Evolutionary conservation across 2,329 filamentous ascomycete species (phyloP), one percentile per base, ranked within the genome.

Genomic region (Nemania sp.): DNA sequence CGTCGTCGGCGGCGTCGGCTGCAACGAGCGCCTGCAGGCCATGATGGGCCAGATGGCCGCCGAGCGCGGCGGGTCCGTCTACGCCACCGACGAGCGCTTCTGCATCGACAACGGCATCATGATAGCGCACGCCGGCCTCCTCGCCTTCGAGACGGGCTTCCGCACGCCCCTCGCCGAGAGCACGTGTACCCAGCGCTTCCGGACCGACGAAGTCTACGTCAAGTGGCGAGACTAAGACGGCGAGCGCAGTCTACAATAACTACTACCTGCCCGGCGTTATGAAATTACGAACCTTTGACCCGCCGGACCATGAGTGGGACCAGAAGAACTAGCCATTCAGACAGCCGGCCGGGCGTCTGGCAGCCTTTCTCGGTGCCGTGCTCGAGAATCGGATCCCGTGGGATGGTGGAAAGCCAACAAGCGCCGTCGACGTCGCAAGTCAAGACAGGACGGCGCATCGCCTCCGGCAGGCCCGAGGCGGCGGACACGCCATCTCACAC

Each of bases 21-120:
- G 91, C 75, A 99, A 99, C 74, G 89, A 96, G 79, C 85, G 95
- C 3, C 75, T 99, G 67, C 95, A 99, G 79, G 87, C 96, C 71
- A 99, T 99, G 95, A 99, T 99, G 95, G 93, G 91, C 15, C 81
- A 90, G 48, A 99, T 99, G 95, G 94, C 93, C 15, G 81, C 81
- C 46, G 93, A 97, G 75, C 81, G 95, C 39, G 91, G 92, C 54
- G 95, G 95, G 3, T 93, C 87, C 70, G 91, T 98, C 3, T 97
- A 90, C 77, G 93, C 95, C 21, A 98, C 94, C 0, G 95, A 99
- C 74, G 95, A 99, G 80, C 83, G 95, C 47, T 99, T 97, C 75
- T 99, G 95, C 75, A 99, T 99, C 69, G 95, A 99, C 77, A 99
- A 99, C 71, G 95, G 95, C 50, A 98, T 99, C 73, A 99, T 99